These are phyloP conservation scores for Scheffersomyces illinoinensis DNA, from an alignment of 1,139 yeast species.

Conservation along the genomic window DNA sequence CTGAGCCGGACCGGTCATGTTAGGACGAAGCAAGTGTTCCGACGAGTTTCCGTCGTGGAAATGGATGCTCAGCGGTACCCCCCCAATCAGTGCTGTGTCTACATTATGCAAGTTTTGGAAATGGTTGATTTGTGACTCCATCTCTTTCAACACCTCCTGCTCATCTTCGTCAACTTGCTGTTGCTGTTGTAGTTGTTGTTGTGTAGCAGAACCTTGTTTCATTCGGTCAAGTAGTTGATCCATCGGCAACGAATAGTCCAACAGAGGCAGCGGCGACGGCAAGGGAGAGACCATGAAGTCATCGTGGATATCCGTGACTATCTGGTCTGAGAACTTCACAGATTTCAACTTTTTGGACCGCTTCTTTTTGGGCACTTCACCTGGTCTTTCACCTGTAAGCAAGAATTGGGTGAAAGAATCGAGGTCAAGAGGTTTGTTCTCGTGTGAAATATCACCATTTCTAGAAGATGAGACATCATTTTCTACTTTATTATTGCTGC, in stretches of 20 bases:
- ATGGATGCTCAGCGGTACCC: constrained; percentile 54
- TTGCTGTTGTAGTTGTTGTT: constrained; percentile 23
- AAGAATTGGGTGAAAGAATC: constrained; percentile 76
- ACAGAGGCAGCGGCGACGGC: constrained; percentile 24
- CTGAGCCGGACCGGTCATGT: constrained; percentile 58
- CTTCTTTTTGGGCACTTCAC: constrained; percentile 32
- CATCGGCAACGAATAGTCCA: constrained; percentile 73
- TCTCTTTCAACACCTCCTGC: constrained; percentile 60
- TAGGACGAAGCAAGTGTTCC: constrained; percentile 43
- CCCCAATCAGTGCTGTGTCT: constrained; percentile 63
- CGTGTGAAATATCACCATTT: not conserved
- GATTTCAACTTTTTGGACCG: constrained; percentile 49
- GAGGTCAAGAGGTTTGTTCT: constrained; percentile 51
- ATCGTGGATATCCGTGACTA: constrained; percentile 47
- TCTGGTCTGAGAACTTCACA: constrained; percentile 71
- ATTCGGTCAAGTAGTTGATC: constrained; percentile 59
- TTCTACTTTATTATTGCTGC: not conserved
- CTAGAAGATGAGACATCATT: not conserved
- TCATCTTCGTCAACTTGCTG: constrained; percentile 52
- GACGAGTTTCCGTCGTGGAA: constrained; percentile 16
- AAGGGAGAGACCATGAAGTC: constrained; percentile 22
- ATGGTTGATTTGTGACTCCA: constrained; percentile 66
- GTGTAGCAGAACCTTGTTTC: constrained; percentile 24
- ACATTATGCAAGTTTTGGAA: constrained; percentile 63
- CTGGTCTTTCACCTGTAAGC: constrained; percentile 70